phyloP scores from a whole-genome alignment of 495 filamentous ascomycete genomes.

The Sporormia fimetaria region DNA sequence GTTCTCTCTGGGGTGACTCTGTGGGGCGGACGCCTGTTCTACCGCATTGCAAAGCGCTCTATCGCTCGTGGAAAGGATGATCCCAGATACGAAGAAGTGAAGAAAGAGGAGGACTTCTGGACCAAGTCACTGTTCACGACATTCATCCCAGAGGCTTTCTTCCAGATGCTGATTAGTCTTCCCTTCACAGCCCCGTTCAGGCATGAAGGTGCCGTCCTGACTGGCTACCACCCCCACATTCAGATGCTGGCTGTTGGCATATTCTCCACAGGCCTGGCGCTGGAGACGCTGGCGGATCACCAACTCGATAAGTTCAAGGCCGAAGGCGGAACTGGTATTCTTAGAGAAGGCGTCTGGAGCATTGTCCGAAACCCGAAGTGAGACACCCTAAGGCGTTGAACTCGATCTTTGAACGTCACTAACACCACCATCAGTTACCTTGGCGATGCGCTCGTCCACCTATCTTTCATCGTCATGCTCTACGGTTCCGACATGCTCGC shows the following conservation, averaged over 20 bases:
- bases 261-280: slow-evolving; percentile 42
- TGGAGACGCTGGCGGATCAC: slow-evolving; percentile 45
- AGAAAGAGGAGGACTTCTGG: slow-evolving; percentile 45
- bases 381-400: slow-evolving; percentile 19
- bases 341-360: slow-evolving; percentile 47
- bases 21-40: slow-evolving; percentile 46
- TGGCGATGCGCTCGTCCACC: slow-evolving; percentile 45
- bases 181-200: slow-evolving; percentile 46
- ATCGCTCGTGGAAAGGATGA: slow-evolving; percentile 42
- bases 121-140: slow-evolving; percentile 38
- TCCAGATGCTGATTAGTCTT: slow-evolving; percentile 43
- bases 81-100: slow-evolving; percentile 40
- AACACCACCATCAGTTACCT: slow-evolving; percentile 38
- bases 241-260: slow-evolving; percentile 43
- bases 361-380: slow-evolving; percentile 52
- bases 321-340: slow-evolving; percentile 31
- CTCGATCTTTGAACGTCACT: neutral
- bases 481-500: slow-evolving; percentile 42
- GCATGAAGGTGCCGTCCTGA: slow-evolving; percentile 23
- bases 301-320: slow-evolving; percentile 38
- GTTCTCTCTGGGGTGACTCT: slow-evolving; percentile 42
- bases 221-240: slow-evolving; percentile 25
- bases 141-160: slow-evolving; percentile 43
- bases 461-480: slow-evolving; percentile 40
- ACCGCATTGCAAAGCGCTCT: slow-evolving; percentile 38